phyloP scores from a whole-genome alignment of 148 eudicot species.

The Nyssa sinensis region DNA sequence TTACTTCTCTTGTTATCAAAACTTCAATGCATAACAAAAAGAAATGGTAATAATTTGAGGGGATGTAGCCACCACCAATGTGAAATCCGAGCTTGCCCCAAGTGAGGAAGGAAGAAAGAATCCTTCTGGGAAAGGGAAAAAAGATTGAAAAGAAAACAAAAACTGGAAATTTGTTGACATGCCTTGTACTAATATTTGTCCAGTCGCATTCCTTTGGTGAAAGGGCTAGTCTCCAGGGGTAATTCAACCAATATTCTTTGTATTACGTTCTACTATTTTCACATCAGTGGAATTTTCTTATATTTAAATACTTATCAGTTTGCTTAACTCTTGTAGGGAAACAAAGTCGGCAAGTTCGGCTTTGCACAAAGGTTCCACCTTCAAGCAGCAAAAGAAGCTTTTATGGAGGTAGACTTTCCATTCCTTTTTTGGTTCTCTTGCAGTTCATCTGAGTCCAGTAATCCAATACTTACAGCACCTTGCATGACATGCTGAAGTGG shows the following conservation, averaged over 20 bases:
- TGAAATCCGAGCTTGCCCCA: neutral
- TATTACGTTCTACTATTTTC: neutral
- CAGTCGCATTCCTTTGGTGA: neutral
- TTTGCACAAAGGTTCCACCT: constrained; percentile 79
- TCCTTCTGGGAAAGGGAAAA: neutral
- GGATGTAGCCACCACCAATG: no score
- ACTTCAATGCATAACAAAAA: no score
- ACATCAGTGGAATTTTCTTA: neutral
- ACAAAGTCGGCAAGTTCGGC: constrained; percentile 73
- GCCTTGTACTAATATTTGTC: neutral
- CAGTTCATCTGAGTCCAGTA: neutral
- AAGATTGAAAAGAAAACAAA: neutral
- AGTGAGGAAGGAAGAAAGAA: neutral
- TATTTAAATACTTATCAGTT: neutral
- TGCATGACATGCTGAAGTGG: neutral
- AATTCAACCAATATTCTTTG: no score
- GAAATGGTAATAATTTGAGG: no score
- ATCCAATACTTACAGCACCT: neutral
- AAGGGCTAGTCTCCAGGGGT: neutral
- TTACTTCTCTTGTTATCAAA: no score
- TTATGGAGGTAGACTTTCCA: constrained; percentile 47
- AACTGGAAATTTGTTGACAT: neutral
- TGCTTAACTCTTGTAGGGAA: constrained; percentile 39
- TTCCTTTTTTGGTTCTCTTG: constrained; percentile 10
- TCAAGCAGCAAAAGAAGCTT: constrained; percentile 63